These are phyloP conservation scores for Kodamaea kakaduensis DNA, from an alignment of 805 yeast genomes.

Conservation along the genomic window DNA sequence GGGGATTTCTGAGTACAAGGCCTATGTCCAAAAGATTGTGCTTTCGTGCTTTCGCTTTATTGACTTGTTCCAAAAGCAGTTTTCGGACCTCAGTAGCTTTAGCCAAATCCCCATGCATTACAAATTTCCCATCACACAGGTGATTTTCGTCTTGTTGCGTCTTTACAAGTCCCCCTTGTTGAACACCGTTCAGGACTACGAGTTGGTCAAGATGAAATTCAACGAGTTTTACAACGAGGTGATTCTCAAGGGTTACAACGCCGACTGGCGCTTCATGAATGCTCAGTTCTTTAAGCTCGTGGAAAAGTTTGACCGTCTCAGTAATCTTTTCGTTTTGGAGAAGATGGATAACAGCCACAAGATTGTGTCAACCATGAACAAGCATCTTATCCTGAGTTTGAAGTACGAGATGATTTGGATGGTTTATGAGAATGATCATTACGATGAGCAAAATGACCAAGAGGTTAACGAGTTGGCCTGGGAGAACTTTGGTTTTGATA, in stretches of 20 bases:
- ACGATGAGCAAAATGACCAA: conserved; percentile 9
- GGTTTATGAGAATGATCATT: conserved; percentile 24
- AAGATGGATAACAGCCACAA: conserved; percentile 18
- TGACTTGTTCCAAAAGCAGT: conserved; percentile 20
- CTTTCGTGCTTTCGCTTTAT: conserved; percentile 24
- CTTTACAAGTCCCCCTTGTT: conserved; percentile 32
- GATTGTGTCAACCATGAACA: conserved; percentile 31
- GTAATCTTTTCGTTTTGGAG: conserved; percentile 11
- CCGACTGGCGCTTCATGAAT: conserved; percentile 23
- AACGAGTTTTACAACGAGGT: conserved; percentile 18
- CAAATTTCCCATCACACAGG: conserved; percentile 35
- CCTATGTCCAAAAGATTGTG: conserved; percentile 23
- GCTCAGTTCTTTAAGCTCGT: conserved; percentile 22
- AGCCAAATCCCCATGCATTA: conserved; percentile 39
- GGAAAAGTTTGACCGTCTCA: conserved; percentile 20
- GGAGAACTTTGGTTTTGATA: conserved; percentile 29
- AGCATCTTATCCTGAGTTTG: conserved; percentile 33
- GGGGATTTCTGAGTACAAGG: conserved; percentile 25
- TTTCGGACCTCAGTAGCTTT: conserved; percentile 16
- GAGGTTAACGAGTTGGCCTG: conserved; percentile 17
- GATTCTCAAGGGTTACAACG: conserved; percentile 12
- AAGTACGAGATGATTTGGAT: conserved; percentile 39
- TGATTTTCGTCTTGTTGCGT: conserved; percentile 27
- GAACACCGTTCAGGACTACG: conserved; percentile 22
- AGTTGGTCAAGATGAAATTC: conserved; percentile 22